phyloP scores from a whole-genome alignment of 2,329 filamentous ascomycete species.

The Aureobasidium sp. region DNA sequence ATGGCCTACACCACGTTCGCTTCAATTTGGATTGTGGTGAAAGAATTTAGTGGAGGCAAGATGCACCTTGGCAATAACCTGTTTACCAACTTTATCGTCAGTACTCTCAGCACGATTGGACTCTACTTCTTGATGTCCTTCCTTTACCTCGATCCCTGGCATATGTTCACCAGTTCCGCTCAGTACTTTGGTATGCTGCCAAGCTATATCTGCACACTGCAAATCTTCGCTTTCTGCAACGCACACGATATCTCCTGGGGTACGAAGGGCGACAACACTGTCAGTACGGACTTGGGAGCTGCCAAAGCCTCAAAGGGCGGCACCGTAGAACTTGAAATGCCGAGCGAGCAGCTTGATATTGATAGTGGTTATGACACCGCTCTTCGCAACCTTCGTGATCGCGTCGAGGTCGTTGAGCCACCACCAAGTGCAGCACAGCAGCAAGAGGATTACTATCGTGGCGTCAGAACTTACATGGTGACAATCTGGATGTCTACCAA shows the following conservation, averaged over 20 bases:
- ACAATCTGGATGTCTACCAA: slow-evolving; percentile 91
- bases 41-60: slow-evolving; percentile 52
- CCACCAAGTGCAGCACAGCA: slow-evolving; percentile 66
- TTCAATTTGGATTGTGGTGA: slow-evolving; percentile 77
- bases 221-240: slow-evolving; percentile 99
- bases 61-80: slow-evolving; percentile 72
- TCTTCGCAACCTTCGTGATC: slow-evolving; percentile 87
- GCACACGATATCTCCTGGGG: slow-evolving; percentile 99
- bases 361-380: slow-evolving; percentile 97
- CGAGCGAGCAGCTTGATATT: slow-evolving; percentile 94
- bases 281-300: slow-evolving; percentile 83
- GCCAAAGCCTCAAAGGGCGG: slow-evolving; percentile 67
- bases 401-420: slow-evolving; percentile 68
- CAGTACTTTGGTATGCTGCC: slow-evolving; percentile 94
- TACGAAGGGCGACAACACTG: slow-evolving; percentile 95
- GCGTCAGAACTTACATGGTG: slow-evolving; percentile 96
- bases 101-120: slow-evolving; percentile 79
- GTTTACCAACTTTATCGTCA: slow-evolving; percentile 92
- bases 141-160: slow-evolving; percentile 96
- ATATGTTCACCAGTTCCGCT: slow-evolving; percentile 87
- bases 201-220: slow-evolving; percentile 90
- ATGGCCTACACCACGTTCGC: slow-evolving; percentile 95
- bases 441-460: slow-evolving; percentile 98
- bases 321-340: slow-evolving; percentile 94
- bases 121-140: slow-evolving; percentile 96